Conservation (phyloP, 2,329 filamentous ascomycete species). For the Fonsecaea multimorphosa region DNA sequence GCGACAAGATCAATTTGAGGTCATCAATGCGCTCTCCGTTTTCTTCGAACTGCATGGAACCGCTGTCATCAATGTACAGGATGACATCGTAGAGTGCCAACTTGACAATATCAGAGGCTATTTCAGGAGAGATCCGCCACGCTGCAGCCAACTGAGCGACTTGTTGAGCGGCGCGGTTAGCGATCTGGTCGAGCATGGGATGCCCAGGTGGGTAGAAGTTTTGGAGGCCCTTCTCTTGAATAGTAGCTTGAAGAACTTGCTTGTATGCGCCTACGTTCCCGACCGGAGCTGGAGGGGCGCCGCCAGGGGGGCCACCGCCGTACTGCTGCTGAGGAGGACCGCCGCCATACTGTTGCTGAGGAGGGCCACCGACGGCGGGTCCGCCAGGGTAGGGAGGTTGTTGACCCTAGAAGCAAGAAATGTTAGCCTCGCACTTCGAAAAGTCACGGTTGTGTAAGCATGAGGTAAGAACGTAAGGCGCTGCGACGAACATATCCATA, state of each 20-base stretch:
- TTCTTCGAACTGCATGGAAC: constrained; percentile 73
- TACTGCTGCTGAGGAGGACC: constrained; percentile 41
- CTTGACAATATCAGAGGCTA: constrained; percentile 68
- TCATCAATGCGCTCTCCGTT: constrained; percentile 71
- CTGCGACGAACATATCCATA: constrained; percentile 43
- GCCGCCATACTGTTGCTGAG: constrained; percentile 38
- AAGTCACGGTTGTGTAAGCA: not conserved
- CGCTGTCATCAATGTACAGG: constrained; percentile 71
- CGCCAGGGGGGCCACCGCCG: constrained; percentile 40
- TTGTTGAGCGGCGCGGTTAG: constrained; percentile 55
- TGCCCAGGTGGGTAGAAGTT: constrained; percentile 64
- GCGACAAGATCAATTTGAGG: constrained; percentile 67
- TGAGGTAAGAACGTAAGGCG: constrained; percentile 17
- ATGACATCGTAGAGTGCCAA: constrained; percentile 67
- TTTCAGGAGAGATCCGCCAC: constrained; percentile 64
- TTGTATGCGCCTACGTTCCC: constrained; percentile 62
- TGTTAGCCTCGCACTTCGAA: constrained; percentile 21
- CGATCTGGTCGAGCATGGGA: constrained; percentile 58
- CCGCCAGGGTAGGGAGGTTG: constrained; percentile 45
- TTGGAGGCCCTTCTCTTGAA: constrained; percentile 67
- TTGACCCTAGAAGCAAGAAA: constrained; percentile 28
- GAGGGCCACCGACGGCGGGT: constrained; percentile 43
- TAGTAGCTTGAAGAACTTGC: constrained; percentile 60
- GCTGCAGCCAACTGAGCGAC: constrained; percentile 62
- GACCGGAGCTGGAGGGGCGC: constrained; percentile 46